Base-by-base conservation (phyloP, 1,284 basidiomycete genomes). In the Cryptococcus sp. region DNA sequence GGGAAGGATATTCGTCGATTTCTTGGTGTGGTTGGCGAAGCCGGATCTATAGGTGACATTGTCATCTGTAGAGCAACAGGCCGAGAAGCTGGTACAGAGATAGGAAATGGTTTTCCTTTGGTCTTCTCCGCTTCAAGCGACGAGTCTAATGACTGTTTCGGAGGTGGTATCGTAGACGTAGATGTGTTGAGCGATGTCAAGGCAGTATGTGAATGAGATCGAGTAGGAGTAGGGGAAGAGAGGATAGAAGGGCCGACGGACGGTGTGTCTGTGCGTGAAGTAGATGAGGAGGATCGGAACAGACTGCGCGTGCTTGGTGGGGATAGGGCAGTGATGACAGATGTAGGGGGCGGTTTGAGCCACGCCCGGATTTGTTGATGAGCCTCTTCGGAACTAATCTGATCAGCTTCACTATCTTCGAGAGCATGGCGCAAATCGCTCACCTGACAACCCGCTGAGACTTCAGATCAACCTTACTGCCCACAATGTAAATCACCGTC, bases 401-500 rank as follows among this genome's bases (percentile, higher is more conserved):
- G 15, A 60, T 50, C 57, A 33, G 8, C 34, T 36, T 13, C 33
- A 32, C 37, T 35, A 13, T 35, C 11, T 13, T 14, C 46, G 8
- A 4, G 23, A 7, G 42, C n/a, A n/a, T 23, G 4, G 0, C 31
- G 3, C 45, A 49, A 15, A n/a, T 6, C 15, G 70, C 72, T 61
- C 46, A 72, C 72, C 58, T 63, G 23, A 76, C 62, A 2, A 51
- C 67, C 31, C 71, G 48, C 51, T 67, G 59, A 11, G 41, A 35
- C 13, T 58, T 60, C n/a, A 74, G 60, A 53, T 76, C 74, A 3
- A 64, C 60, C 65, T 76, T 76, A 31, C 71, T 67, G 4, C 73
- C 75, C 3, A 74, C 73, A n/a, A 76, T 66, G 50, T 71, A 73
- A 46, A 76, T 71, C 33, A 74, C 62, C 46, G 72, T 73, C 58